Base-by-base conservation (phyloP, 352 stramenopile species). In the Phytophthora sojae region DNA sequence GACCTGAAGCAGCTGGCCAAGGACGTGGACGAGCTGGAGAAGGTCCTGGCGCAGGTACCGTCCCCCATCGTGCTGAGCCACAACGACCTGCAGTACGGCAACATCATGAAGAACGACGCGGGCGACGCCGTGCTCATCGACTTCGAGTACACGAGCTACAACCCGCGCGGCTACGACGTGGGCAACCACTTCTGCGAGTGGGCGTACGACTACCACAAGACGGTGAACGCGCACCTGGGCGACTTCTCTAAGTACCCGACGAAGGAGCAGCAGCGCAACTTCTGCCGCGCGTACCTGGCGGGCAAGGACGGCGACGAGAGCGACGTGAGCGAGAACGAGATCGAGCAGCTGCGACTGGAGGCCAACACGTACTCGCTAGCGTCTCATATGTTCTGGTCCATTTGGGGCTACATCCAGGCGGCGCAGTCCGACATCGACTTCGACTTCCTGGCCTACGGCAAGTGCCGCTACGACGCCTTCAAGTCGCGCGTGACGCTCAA, bases 61-160 rank as follows among this genome's bases (percentile, higher is more conserved):
- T 96, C 85, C 35, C 83, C 85, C 32, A 55, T 93, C 35, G 89
- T 97, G 53, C 78, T 98, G 52, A 96, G 89, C 66, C 94, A 98
- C 78, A 98, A 98, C 74, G 94, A 98, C 73, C 69, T 98, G 64
- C 90, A 98, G 64, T 95, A 95, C 70, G 94, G 94, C 58, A 98
- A 98, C 80, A 91, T 98, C 56, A 95, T 98, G 80, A 82, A 80
- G 32, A 90, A 79, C 23, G 82, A 92, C 15, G 54, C 64, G 1
- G 79, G 76, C 56, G 69, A 75, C 15, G 86, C 97, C 30, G 82
- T 94, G 67, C 75, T 98, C 26, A 98, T 98, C 59, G 94, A 98
- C 71, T 98, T 97, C 83, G 95, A 98, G 83, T 98, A 98, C 81
- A 96, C 87, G 56, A 92, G 83, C 52, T 98, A 96, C 76, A 98